Conservation (phyloP, 2,329 filamentous ascomycete species). For the Pseudocercospora fijiensis region DNA sequence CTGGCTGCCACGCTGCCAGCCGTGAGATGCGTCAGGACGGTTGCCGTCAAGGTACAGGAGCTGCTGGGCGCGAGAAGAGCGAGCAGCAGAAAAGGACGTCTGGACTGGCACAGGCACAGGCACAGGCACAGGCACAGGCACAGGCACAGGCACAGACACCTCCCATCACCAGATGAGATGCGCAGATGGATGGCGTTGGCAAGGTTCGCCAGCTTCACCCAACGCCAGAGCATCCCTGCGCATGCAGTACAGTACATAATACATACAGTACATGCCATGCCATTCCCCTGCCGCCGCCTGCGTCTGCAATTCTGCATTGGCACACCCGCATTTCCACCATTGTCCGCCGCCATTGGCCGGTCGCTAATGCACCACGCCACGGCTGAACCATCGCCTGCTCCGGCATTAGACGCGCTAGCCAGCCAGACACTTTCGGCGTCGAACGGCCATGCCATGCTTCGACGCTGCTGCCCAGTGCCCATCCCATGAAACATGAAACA, state of each 20-base stretch:
- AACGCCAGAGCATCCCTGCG: not conserved
- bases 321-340: not conserved
- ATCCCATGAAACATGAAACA: not conserved
- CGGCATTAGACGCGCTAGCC: not conserved
- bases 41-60: not conserved
- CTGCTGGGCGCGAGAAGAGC: no score
- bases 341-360: not conserved
- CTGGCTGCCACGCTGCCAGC: not conserved
- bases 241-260: no score
- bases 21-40: not conserved
- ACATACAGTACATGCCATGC: no score
- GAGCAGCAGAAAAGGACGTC: not conserved
- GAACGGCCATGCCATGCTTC: conserved; percentile 1
- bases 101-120: no score
- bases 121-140: no score
- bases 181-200: not conserved
- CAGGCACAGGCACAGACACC: no score
- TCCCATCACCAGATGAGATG: not conserved
- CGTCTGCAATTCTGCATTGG: not conserved
- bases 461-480: not conserved
- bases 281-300: not conserved
- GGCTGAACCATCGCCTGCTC: not conserved
- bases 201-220: not conserved
- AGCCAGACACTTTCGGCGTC: not conserved
- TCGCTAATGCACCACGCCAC: not conserved